These are phyloP conservation scores for Claviceps purpurea DNA, from an alignment of 2,329 filamentous ascomycete genomes.

Conservation along the genomic window DNA sequence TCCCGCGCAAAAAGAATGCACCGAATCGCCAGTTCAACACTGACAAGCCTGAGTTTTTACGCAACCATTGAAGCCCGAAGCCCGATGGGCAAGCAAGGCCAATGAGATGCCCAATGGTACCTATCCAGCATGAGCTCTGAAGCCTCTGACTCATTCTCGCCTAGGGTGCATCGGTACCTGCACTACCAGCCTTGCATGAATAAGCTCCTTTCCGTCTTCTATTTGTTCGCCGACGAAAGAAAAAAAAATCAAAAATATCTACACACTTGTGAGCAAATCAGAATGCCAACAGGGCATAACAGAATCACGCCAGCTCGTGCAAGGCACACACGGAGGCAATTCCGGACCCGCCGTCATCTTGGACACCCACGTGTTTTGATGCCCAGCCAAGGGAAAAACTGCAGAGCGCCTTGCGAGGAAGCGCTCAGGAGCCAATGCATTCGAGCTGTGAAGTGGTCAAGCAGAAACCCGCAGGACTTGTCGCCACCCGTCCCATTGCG, in stretches of 20 bases:
- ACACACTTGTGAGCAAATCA: too few species aligned
- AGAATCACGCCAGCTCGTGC: too few species aligned
- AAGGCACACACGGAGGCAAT: not conserved
- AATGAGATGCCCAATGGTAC: too few species aligned
- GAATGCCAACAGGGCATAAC: too few species aligned
- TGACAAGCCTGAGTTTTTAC: too few species aligned
- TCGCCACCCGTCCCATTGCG: too few species aligned
- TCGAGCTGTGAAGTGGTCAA: too few species aligned
- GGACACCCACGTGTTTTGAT: not conserved
- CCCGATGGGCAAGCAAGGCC: slow-evolving; percentile 1
- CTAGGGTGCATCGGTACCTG: slow-evolving; percentile 3
- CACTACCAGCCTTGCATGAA: slow-evolving; percentile 3
- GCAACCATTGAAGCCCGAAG: slow-evolving; percentile 5
- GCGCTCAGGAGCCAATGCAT: not conserved
- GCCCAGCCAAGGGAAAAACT: slow-evolving; percentile 1
- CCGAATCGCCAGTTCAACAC: not conserved
- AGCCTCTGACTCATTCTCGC: not conserved
- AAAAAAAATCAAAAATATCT: slow-evolving; percentile 1
- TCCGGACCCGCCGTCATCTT: not conserved
- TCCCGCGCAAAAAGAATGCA: not conserved
- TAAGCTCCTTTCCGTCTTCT: not conserved
- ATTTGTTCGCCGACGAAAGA: not conserved
- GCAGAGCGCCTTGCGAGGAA: not conserved
- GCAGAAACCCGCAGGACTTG: too few species aligned
- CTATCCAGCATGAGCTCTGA: not conserved